A percentile compares a stretch with the other conserved stretches of the same genome.
phyloP scores from a whole-genome alignment of 139 green algal genomes.

The Eudorina sp. region DNA sequence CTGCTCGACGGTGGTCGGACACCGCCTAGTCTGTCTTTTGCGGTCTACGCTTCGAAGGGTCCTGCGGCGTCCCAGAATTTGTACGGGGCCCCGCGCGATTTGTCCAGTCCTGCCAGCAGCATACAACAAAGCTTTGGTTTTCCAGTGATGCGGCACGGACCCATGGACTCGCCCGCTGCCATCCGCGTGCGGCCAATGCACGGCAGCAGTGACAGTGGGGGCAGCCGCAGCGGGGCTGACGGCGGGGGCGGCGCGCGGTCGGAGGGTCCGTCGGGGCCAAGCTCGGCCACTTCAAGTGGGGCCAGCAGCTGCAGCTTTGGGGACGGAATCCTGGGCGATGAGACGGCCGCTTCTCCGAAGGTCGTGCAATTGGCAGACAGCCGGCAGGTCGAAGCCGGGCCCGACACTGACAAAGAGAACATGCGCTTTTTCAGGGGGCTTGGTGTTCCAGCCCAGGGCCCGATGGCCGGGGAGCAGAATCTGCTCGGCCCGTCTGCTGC shows the following conservation, averaged over 20 bases:
- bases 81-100: neutral
- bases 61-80: neutral
- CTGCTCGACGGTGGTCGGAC: too few species aligned
- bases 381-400: neutral
- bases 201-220: neutral
- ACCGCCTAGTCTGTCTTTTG: slow-evolving; percentile 20
- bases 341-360: neutral
- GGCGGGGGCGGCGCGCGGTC: neutral
- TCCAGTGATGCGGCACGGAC: neutral
- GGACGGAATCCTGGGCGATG: neutral
- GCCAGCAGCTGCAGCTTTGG: slow-evolving; percentile 47
- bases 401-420: neutral
- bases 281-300: slow-evolving; percentile 2
- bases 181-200: neutral
- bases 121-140: slow-evolving; percentile 18
- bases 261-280: neutral
- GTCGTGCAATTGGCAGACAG: neutral
- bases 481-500: neutral
- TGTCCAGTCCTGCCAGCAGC: neutral
- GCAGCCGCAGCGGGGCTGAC: neutral
- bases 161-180: slow-evolving; percentile 18
- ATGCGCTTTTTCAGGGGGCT: neutral
- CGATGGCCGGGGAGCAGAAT: neutral
- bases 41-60: neutral
- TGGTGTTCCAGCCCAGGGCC: neutral